Evolutionary conservation across 306 rosid genomes (phyloP), one percentile per base, ranked within the genome.

Genomic region (Senna tora): DNA sequence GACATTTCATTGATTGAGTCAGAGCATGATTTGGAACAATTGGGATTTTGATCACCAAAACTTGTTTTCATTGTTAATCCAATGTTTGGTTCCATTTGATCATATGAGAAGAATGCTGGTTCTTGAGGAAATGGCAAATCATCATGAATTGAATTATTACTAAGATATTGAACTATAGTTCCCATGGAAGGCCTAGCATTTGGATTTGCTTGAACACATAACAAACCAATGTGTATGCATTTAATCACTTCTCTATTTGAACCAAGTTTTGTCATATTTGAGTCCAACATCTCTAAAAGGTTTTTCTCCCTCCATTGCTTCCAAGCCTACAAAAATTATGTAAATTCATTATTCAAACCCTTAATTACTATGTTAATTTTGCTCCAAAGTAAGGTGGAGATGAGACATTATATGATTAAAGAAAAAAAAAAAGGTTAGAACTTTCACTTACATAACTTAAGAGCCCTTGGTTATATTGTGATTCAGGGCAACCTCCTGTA

Each of bases 121-220:
- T 25, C 30, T 25, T 25, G 30, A 25, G 30, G 30, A 25, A 25
- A 25, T 25, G 30, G 30, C 30, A 25, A 25, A 25, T n/a, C n/a
- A n/a, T n/a, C n/a, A n/a, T 25, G 30, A 25, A 25, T 25, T 25
- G 30, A 25, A 25, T 25, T 3, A 25, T 25, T 25, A 25, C 30
- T 25, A 1, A 25, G 30, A 25, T 25, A 25, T 25, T 25, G 30
- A 25, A 25, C 30, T 25, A 25, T 25, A 25, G 30, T 25, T 25
- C 30, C 56, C 75, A 83, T 83, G 0, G 73, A 46, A 15, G 87
- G 87, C 25, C 84, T 72, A 3, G 76, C 80, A 2, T 7, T 30
- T 25, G 77, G 84, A 50, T 76, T 79, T 38, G 71, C 75, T 13
- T 83, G 82, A 10, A 79, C 84, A 20, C 87, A 83, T 28, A 83